Evolutionary conservation across 805 yeast species (phyloP), one percentile per base, ranked within the genome.

Genomic region (Peterozyma xylosa): DNA sequence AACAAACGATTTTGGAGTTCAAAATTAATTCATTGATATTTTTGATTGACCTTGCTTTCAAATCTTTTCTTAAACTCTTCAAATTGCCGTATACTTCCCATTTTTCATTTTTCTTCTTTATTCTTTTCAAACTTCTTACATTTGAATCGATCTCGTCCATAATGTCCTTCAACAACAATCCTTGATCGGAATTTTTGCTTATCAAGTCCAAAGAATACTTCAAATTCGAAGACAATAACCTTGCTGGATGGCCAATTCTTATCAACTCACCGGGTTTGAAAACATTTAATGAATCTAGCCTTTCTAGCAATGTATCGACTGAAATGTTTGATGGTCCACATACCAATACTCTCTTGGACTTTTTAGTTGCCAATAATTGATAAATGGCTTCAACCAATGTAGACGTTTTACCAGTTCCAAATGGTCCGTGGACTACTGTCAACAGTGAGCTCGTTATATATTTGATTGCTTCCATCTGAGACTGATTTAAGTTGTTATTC

Each of bases 291-390:
- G 70, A 56, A 35, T 69, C 62, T 17, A 91, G 60, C 46, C 97
- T 67, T 59, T 91, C 97, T 39, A 90, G 62, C 13, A 91, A 84
- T 0, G 95, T 91, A 59, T 91, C 98, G 1, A 90, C 95, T 1
- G 96, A 79, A 13, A 89, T 81, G 58, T 91, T 91, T 0, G 97
- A 89, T 0, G 98, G 96, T 0, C 96, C 97, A 64, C 97, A 90
- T 0, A 91, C 90, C 29, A 91, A 65, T 0, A 91, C 80, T 38
- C 89, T 61, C 42, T 70, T 71, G 13, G 37, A 29, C 5, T 47
- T 40, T 9, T 43, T 15, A 14, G 50, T 51, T 29, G 45, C 49
- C 6, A 78, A 70, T 41, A 88, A 65, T 56, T 90, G 96, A 42
- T 83, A 75, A 33, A 89, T 80, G 7, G 86, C 64, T 54, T 91